Base-by-base conservation (phyloP, 2,329 filamentous ascomycete genomes). In the Diaporthe sp. region DNA sequence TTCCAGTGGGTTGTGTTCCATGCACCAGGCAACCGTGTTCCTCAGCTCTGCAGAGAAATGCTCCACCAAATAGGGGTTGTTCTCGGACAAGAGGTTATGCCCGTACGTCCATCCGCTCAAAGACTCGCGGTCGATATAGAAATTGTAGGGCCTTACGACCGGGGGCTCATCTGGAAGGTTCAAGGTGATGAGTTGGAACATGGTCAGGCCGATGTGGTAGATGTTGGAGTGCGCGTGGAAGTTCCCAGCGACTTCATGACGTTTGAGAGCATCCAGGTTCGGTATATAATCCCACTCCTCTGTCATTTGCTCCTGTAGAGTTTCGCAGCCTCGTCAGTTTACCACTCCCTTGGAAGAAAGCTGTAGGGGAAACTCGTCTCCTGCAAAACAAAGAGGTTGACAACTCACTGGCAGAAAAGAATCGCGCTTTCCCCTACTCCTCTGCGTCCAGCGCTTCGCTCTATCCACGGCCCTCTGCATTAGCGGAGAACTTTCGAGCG, bases 201-300 rank as follows among this genome's bases (percentile, higher is more conserved):
- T 67, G 7, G 46, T 17, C 25, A 65, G n/a, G 25, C 60, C 72
- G 9, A 73, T 55, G 22, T 73, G 72, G n/a, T 42, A 73, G 6
- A 67, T 44, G 31, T 73, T 73, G 8, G 72, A 73, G 46, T 65
- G 44, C 19, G 60, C 28, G n/a, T 22, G n/a, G 39, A 37, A 73
- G 37, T 67, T 67, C 0, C 37, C 60, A 19, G 51, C 46, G 12
- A 65, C 61, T 5, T 55, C 34, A 1, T 57, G 46, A 5, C 7
- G 25, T 3, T 25, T 34, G 8, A 65, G 58, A 15, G 31, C 42
- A 31, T 62, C 12, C 4, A 65, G 34, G 28, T 44, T 12, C n/a
- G 13, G 9, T 2, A 73, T 19, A 46, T 57, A 67, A 28, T 73
- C 72, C 72, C 72, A 73, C 9, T 44, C 28, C 39, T 73, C 72